Evolutionary conservation across 495 filamentous ascomycete genomes (phyloP), one percentile per base, ranked within the genome.

Genomic region (Penicillium coprophilum): DNA sequence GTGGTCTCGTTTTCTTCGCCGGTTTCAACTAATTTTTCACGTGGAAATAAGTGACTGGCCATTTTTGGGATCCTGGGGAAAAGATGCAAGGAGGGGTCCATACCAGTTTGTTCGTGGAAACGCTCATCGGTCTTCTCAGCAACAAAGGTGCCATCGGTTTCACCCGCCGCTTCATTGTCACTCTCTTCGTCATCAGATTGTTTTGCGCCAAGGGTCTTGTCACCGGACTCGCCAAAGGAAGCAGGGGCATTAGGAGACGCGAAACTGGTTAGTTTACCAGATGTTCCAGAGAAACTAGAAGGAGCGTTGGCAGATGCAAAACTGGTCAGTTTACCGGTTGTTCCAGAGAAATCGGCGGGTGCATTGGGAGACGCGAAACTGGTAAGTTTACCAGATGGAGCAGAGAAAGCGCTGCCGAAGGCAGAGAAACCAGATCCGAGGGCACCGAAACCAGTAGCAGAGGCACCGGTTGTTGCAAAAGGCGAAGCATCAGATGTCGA

Each of bases 201-300:
- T 8, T 84, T 80, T 9, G 87, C 87, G 10, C 91, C 90, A 61
- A 96, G 89, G 1, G 88, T 19, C 70, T 80, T 88, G 7, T 81
- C 75, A 32, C 85, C 81, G 66, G 76, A 58, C 30, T 74, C 80
- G 44, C 80, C 82, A 11, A 82, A 63, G 46, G 84, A 73, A 31
- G 69, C 74, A 36, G 82, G 67, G 30, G 75, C 73, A 46, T 79
- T 83, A 27, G 85, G 82, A 32, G 84, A 84, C 15, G 86, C 89
- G 69, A 95, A 95, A 64, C 77, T 86, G 7, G 77, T 81, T 12
- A 90, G 69, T 17, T 78, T 78, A 13, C 81, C 71, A 6, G 75
- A 64, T 23, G 75, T 75, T 13, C 78, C 70, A 21, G 76, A 30
- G 24, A 46, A 46, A 17, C 24, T 30, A 15, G 70, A 72, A 38